Percentiles rank a stretch among this genome's conserved stretches.
Conservation (phyloP, 208 protist species). For the Herpetomonas tarakana region DNA sequence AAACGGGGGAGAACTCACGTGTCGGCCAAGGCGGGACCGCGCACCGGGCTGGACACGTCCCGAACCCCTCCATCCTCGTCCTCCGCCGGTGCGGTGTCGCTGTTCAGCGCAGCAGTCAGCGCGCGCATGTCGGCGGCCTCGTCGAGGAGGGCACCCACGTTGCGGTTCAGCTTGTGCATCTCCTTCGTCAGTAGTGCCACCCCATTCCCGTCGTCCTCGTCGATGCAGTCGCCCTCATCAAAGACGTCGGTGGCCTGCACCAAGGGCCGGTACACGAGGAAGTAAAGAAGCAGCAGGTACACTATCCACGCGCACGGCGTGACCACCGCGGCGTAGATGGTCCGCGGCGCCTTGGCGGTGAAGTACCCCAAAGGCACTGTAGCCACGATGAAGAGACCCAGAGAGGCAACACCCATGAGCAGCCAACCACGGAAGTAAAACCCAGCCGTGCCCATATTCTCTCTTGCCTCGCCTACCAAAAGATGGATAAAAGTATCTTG, state of each 20-base stretch:
- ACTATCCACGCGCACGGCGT: conserved; percentile 38
- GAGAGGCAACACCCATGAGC: conserved; percentile 43
- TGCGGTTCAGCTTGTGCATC: conserved; percentile 47
- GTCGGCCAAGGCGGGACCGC: too few species aligned
- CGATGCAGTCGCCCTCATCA: conserved; percentile 14
- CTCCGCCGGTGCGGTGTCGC: background rate
- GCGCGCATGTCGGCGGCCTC: conserved; percentile 5
- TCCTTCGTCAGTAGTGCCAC: conserved; percentile 46
- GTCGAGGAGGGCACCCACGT: conserved; percentile 25
- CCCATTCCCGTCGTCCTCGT: conserved; percentile 1
- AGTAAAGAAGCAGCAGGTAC: conserved; percentile 48
- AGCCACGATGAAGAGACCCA: conserved; percentile 42
- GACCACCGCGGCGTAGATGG: conserved; percentile 52
- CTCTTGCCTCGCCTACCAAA: too few species aligned
- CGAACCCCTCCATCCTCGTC: too few species aligned
- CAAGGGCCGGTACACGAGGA: conserved; percentile 56
- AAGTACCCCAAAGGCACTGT: conserved; percentile 57
- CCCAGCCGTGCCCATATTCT: background rate
- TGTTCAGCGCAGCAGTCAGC: background rate
- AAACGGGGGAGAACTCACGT: too few species aligned
- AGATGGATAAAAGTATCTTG: conserved; percentile 1
- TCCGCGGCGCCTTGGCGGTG: conserved; percentile 15
- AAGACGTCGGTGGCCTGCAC: conserved; percentile 31
- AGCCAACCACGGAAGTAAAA: conserved; percentile 50
- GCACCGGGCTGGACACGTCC: too few species aligned